A percentile compares a stretch with the other conserved stretches of the same genome.
Evolutionary conservation across 2,329 filamentous ascomycete genomes (phyloP).

Genomic region (Neofusicoccum sp.): DNA sequence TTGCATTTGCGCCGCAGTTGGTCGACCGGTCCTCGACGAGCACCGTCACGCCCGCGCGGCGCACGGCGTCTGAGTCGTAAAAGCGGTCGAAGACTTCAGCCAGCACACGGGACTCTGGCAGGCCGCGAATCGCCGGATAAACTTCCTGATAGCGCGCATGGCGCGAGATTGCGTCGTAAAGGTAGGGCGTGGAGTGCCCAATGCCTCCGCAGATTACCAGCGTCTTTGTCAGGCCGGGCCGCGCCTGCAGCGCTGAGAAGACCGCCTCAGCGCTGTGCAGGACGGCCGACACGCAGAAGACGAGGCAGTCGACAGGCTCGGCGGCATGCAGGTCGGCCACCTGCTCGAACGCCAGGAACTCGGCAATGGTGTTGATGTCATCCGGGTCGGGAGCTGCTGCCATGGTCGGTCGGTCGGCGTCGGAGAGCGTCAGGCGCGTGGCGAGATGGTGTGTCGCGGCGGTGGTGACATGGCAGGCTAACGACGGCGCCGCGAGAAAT

Average conservation of each 20-base stretch:
- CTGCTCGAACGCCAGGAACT: constrained; percentile 32
- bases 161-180: constrained; percentile 41
- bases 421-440: background rate
- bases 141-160: constrained; percentile 32
- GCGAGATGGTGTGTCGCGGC: background rate
- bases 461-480: background rate
- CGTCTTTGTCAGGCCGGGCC: constrained; percentile 33
- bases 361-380: constrained; percentile 32
- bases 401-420: background rate
- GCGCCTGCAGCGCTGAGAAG: constrained; percentile 33
- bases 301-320: constrained; percentile 36
- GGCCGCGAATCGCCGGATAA: constrained; percentile 28
- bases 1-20: constrained; percentile 48
- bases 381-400: background rate
- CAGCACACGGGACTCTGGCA: constrained; percentile 43
- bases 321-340: constrained; percentile 21
- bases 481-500: background rate
- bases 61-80: constrained; percentile 28
- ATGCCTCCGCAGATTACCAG: constrained; percentile 47
- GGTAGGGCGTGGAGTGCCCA: constrained; percentile 45
- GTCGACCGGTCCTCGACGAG: constrained; percentile 46
- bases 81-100: constrained; percentile 35
- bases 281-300: constrained; percentile 43
- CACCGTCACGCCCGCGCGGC: constrained; percentile 29
- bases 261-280: constrained; percentile 36